These are phyloP conservation scores for Trichoderma polysporum DNA, from an alignment of 2,329 filamentous ascomycete genomes.

Conservation along the genomic window DNA sequence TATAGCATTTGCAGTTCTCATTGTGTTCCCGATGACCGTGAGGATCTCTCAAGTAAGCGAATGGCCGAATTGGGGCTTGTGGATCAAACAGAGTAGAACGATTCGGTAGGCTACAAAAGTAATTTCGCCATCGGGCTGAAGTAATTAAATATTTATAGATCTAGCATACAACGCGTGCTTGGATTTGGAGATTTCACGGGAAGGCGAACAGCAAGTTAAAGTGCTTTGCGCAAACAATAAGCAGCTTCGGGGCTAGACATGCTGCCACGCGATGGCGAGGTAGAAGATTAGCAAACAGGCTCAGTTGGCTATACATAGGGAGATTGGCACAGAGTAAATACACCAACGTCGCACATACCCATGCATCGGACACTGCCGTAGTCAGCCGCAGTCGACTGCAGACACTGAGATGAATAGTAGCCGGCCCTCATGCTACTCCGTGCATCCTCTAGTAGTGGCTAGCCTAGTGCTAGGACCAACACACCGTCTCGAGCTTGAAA, in stretches of 20 bases:
- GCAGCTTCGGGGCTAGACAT: neutral
- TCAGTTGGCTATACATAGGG: neutral
- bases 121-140: neutral
- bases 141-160: neutral
- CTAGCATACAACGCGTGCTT: neutral
- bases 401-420: neutral
- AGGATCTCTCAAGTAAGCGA: neutral
- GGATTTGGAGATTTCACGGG: neutral
- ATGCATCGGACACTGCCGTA: neutral
- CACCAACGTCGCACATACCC: neutral
- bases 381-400: neutral
- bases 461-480: conserved; percentile 14
- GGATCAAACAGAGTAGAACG: neutral
- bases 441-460: neutral
- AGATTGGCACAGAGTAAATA: neutral
- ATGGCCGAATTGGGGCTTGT: neutral
- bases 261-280: neutral
- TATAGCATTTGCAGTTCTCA: conserved; percentile 24
- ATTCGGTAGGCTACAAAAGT: neutral
- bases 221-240: neutral
- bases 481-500: neutral
- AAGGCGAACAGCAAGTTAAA: neutral
- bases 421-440: neutral
- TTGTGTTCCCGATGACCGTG: neutral
- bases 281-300: neutral